Evolutionary conservation across 805 yeast genomes (phyloP).

Genomic region (Kodamaea jinghongensis): DNA sequence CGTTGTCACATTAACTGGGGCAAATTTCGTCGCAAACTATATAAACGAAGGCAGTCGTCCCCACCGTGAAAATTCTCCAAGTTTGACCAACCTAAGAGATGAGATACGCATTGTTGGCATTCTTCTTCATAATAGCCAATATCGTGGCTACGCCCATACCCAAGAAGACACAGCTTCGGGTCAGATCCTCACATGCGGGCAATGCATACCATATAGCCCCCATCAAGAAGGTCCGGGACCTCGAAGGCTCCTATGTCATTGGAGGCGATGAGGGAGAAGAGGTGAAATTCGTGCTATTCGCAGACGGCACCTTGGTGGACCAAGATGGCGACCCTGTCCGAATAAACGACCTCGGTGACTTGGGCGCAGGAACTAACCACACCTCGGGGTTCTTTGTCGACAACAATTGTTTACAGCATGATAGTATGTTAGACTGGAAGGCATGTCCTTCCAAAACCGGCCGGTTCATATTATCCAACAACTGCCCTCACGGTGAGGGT

Average conservation of each 20-base stretch:
- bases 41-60: no score
- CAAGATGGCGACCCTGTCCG: constrained; percentile 5
- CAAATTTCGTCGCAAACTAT: no score
- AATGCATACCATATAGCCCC: constrained; percentile 7
- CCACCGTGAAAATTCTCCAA: no score
- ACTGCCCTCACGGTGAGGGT: constrained; percentile 8
- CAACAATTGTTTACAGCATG: constrained; percentile 6
- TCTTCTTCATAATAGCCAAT: no score
- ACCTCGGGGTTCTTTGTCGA: constrained; percentile 6
- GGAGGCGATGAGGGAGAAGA: constrained; percentile 5
- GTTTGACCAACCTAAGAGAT: no score
- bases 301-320: constrained; percentile 5
- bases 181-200: constrained; percentile 7
- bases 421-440: constrained; percentile 5
- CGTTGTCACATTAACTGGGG: no score
- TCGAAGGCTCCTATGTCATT: neutral
- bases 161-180: neutral
- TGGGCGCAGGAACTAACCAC: neutral
- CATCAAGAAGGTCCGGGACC: constrained; percentile 2
- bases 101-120: no score
- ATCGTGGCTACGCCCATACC: neutral
- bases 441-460: constrained; percentile 4
- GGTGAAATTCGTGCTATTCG: neutral
- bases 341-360: constrained; percentile 1
- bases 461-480: constrained; percentile 1